Base-by-base conservation (phyloP, 768 basidiomycete genomes). In the Lactarius sanguifluus region DNA sequence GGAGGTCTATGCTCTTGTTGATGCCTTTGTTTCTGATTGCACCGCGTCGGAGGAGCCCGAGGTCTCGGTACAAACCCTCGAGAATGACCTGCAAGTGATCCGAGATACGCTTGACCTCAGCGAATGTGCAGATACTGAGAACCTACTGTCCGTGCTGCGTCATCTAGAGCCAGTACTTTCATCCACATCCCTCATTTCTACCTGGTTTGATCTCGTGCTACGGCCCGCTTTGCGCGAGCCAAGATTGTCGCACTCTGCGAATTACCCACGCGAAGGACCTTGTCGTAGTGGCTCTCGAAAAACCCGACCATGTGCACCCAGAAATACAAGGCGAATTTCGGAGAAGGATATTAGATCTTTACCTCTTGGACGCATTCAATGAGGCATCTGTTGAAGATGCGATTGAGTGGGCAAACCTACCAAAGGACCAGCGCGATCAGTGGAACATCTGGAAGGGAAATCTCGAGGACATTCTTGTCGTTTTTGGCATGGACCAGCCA, bases 191-290 rank as follows among this genome's bases (percentile, higher is more conserved):
- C 79, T 92, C 62, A 88, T 92, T 64, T 87, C 87, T 2, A 81
- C 81, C 32, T 94, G 92, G 92, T 94, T 91, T 75, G 91, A 94
- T 74, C 81, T 90, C 40, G 81, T 90, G 32, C 80, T 94, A 3
- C 86, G 92, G 40, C 88, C 90, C 30, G 89, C 91, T 34, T 79
- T 94, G 62, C 86, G 90, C 57, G 87, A 92, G 73, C 87, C 90
- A 43, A 86, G 81, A 69, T 78, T 94, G 23, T 79, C 89, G 3
- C 83, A 81, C 0, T 70, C 77, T 28, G 81, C 87, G 6, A 80
- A 80, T 86, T 23, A 81, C 82, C 59, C 79, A 89, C 72, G 92
- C 91, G 34, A 90, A 89, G 75, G 87, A 89, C 43, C 81, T 94
- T 28, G 82, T 92, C 69, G 76, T 89, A 30, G 80, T 81, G 43